A percentile compares a stretch with the other conserved stretches of the same genome.
phyloP scores from a whole-genome alignment of 2,329 filamentous ascomycete genomes.

The Xylariaceae sp. region DNA sequence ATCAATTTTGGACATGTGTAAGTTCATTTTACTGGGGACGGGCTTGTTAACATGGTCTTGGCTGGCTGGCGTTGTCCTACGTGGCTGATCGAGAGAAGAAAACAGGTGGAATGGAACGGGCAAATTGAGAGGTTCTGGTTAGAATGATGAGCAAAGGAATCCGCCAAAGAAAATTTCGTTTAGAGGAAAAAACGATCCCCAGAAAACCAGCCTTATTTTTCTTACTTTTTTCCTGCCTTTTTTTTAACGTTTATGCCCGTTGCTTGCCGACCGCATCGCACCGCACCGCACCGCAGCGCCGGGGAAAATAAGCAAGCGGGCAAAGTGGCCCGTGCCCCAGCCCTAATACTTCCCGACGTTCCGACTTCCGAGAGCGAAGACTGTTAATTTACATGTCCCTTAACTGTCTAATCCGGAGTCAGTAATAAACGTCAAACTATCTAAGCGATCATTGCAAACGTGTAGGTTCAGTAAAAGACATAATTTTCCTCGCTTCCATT shows the following conservation, averaged over 20 bases:
- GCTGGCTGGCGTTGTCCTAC: slow-evolving; percentile 15
- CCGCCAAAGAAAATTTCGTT: slow-evolving; percentile 6
- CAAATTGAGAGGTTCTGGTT: slow-evolving; percentile 16
- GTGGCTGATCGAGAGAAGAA: slow-evolving; percentile 17
- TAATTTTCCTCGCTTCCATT: background rate
- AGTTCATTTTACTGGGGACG: background rate
- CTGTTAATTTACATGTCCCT: background rate
- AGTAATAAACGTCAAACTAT: background rate
- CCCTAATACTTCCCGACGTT: background rate
- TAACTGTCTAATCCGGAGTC: background rate
- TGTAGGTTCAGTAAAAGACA: background rate
- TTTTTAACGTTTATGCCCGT: background rate
- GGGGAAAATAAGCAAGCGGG: background rate
- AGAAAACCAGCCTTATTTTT: slow-evolving; percentile 1
- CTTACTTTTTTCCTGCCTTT: background rate
- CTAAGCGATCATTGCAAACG: background rate
- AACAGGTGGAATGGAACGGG: slow-evolving; percentile 12
- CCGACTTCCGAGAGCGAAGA: background rate
- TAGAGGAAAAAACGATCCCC: background rate
- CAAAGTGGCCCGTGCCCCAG: background rate
- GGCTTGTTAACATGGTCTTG: background rate
- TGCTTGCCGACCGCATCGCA: background rate
- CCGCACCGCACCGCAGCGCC: too few relatives aligned
- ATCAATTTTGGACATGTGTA: slow-evolving; percentile 16
- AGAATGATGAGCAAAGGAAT: slow-evolving; percentile 7